Base-by-base conservation (phyloP, 2,329 filamentous ascomycete species). In the Penicillium expansum region DNA sequence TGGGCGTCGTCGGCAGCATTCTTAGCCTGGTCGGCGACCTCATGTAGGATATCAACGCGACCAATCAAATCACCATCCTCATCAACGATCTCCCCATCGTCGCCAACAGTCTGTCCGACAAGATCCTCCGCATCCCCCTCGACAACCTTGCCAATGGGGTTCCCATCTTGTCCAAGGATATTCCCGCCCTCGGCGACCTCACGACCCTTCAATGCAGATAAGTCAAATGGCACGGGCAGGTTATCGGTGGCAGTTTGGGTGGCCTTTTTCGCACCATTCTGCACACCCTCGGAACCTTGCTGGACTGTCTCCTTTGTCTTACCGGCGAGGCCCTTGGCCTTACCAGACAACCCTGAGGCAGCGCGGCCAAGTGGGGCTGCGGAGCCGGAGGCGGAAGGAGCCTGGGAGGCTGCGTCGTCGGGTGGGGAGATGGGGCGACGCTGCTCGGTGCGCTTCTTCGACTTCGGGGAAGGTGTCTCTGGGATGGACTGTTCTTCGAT, bases 71-170 rank as follows among this genome's bases (percentile, higher is more conserved):
- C 68, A 3, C 70, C 70, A 3, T 71, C 67, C 16, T 72, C 67
- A 33, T 72, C 70, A 29, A 73, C 18, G 5, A 71, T 69, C 38
- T 72, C 68, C 1, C 70, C 70, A 13, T 71, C 63, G 27, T 77
- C 74, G 8, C 72, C 74, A n/a, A 77, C 66, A 16, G 69, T 69
- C 44, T 76, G 72, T 3, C 76, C 76, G 42, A 74, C 70, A 2
- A 78, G 69, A 45, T 77, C 75, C 27, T 71, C 70, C 0, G 74
- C 67, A 29, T 77, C 72, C 1, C 76, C 76, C 57, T 78, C 75
- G 8, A 74, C 68, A 9, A 78, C 68, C 22, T 72, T 64, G 22
- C 75, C 76, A 22, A 78, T 57, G 0, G 69, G 64, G 6, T 68
- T 70, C 0, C 75, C 76, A 20, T 71, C 63, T 7, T 71, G 42